Conservation (phyloP, 2,329 filamentous ascomycete species). For the Aureobasidium mangrovei region DNA sequence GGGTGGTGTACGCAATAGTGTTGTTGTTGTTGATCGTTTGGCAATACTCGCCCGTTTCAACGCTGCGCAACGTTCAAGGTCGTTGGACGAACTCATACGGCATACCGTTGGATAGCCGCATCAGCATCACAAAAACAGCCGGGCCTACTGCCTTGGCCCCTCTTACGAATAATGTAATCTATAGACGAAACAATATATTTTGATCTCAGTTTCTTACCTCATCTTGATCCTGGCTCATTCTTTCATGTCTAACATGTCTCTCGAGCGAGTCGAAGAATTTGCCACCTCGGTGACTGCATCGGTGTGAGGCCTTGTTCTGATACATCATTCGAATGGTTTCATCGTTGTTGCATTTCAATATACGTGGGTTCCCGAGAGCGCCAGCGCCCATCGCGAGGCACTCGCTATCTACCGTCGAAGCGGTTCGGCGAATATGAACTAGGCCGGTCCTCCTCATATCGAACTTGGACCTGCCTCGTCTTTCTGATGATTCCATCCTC, state of each 20-base stretch:
- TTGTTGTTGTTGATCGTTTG: conserved; percentile 5
- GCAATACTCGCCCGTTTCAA: conserved; percentile 4
- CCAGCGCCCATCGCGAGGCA: not conserved
- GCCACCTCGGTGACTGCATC: too few relatives aligned
- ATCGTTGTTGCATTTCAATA: too few relatives aligned
- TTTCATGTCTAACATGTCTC: too few relatives aligned
- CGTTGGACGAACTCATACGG: not conserved
- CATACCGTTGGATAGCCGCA: not conserved
- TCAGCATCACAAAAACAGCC: not conserved
- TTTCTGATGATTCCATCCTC: conserved; percentile 4
- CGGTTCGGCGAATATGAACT: not conserved
- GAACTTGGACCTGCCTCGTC: conserved; percentile 4
- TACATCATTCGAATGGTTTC: too few relatives aligned
- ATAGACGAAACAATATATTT: not conserved
- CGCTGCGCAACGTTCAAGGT: not conserved
- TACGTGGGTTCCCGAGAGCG: not conserved
- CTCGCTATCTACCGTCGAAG: not conserved
- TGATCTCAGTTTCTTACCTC: too few relatives aligned
- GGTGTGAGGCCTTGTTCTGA: too few relatives aligned
- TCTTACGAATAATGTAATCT: not conserved
- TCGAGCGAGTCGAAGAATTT: too few relatives aligned
- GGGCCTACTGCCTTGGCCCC: not conserved
- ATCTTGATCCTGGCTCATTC: too few relatives aligned
- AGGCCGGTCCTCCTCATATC: not conserved
- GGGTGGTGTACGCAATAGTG: not conserved